Conservation (phyloP, 179 eudicot species). For the Drosera spatulata region DNA sequence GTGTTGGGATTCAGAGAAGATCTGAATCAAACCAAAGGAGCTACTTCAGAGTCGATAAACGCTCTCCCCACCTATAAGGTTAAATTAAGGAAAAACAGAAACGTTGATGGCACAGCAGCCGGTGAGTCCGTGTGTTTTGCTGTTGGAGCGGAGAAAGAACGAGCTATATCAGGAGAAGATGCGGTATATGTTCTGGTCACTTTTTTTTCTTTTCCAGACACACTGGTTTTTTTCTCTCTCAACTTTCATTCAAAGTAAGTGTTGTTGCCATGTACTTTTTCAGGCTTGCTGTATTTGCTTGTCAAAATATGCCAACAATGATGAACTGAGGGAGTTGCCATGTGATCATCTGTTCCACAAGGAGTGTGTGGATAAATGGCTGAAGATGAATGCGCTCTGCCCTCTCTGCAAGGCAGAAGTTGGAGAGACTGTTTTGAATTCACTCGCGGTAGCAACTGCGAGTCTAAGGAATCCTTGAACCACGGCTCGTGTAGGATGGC, state of each 20-base stretch:
- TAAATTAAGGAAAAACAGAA: slow-evolving; percentile 66
- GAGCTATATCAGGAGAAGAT: slow-evolving; percentile 86
- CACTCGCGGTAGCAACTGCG: slow-evolving; percentile 30
- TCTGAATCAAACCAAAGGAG: slow-evolving; percentile 76
- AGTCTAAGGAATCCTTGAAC: slow-evolving; percentile 19
- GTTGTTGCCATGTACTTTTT: not conserved
- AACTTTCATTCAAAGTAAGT: too few relatives aligned
- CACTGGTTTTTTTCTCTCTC: too few relatives aligned
- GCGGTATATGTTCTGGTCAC: slow-evolving; percentile 43
- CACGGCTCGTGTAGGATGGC: too few relatives aligned
- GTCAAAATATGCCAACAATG: slow-evolving; percentile 36
- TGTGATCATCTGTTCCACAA: slow-evolving; percentile 39
- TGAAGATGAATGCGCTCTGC: slow-evolving; percentile 38
- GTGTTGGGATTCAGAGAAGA: slow-evolving; percentile 92
- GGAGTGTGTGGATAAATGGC: slow-evolving; percentile 47
- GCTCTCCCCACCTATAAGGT: slow-evolving; percentile 86
- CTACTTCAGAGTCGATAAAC: slow-evolving; percentile 80
- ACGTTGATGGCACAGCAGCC: slow-evolving; percentile 23
- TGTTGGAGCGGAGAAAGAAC: slow-evolving; percentile 93
- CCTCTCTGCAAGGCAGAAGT: slow-evolving; percentile 41
- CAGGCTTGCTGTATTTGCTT: slow-evolving; percentile 46
- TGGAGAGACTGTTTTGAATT: slow-evolving; percentile 26
- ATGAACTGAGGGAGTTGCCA: slow-evolving; percentile 35
- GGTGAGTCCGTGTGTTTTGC: slow-evolving; percentile 77
- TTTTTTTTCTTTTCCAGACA: too few relatives aligned